Base-by-base conservation (phyloP, 2,329 filamentous ascomycete species). In the Diaporthe nobilis region DNA sequence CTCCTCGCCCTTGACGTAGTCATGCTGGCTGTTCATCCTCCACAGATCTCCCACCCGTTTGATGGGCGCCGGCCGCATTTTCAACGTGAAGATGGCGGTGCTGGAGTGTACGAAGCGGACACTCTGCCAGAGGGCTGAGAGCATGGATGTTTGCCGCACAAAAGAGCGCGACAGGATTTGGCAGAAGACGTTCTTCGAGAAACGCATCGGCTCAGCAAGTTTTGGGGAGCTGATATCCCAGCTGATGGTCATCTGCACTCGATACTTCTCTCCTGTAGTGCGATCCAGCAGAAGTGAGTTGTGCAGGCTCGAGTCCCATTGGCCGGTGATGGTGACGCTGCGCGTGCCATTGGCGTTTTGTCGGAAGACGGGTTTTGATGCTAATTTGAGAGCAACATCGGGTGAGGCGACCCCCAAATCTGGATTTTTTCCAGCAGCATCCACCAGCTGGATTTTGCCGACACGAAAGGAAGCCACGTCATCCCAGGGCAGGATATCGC, bases 1-100 rank as follows among this genome's bases (percentile, higher is more conserved):
- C 83, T 99, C 97, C 84, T 99, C 96, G 73, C 97, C 97, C 83
- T 98, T 98, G 80, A 99, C 94, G 82, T 98, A 98, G 83, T 98
- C 95, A 80, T 98, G 94, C 76, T 95, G 93, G 22, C 96, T 98
- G 83, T 95, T 97, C 92, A 98, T 95, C 73, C 97, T 92, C 97
- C 97, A 99, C 17, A 99, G 88, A 82, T 99, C 97, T 4, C 95
- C 95, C 0, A 95, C 95, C 63, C 95, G 91, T 85, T 98, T 98
- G 70, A 98, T 95, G 3, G 95, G 95, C 10, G 95, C 93, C 0
- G 97, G 97, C 42, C 95, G 93, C 84, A 98, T 93, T 8, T 92
- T 92, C 68, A 98, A 87, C 1, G 94, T 95, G 84, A 98, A 99
- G 75, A 98, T 94, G 60, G 92, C 92, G 28, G 95, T 94, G 0